These are phyloP conservation scores for Tolypocladium album DNA, from an alignment of 2,329 filamentous ascomycete genomes.

Conservation along the genomic window DNA sequence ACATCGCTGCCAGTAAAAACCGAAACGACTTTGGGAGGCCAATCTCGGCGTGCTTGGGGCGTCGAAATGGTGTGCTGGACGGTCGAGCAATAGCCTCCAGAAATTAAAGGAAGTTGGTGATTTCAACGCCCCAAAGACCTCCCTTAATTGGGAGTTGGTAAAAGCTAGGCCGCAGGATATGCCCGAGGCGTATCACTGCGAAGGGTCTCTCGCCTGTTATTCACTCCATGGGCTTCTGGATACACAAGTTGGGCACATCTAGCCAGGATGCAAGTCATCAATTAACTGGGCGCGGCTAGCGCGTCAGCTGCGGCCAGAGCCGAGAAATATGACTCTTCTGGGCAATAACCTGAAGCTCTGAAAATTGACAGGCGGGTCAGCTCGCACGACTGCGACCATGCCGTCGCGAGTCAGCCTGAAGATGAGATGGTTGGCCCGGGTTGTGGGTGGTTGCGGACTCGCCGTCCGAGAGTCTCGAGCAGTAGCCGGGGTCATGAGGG, in stretches of 20 bases:
- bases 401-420: neutral
- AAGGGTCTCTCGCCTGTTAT: too few relatives aligned
- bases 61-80: too few relatives aligned
- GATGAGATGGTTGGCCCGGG: neutral
- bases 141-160: too few relatives aligned
- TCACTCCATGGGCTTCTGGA: too few relatives aligned
- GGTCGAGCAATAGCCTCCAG: too few relatives aligned
- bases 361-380: neutral
- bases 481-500: neutral
- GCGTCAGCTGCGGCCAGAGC: neutral
- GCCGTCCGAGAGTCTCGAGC: neutral
- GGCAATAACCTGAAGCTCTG: neutral
- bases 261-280: too few relatives aligned
- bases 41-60: too few relatives aligned
- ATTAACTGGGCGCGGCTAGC: neutral
- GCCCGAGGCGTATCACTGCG: too few relatives aligned
- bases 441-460: neutral
- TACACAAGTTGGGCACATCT: too few relatives aligned
- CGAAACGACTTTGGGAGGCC: neutral
- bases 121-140: too few relatives aligned
- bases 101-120: too few relatives aligned
- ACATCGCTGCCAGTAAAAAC: neutral
- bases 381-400: neutral
- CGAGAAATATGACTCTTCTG: neutral
- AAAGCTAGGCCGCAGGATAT: too few relatives aligned